Base-by-base conservation (phyloP, 2,329 filamentous ascomycete species). In the Xylariomycetidae sp. region DNA sequence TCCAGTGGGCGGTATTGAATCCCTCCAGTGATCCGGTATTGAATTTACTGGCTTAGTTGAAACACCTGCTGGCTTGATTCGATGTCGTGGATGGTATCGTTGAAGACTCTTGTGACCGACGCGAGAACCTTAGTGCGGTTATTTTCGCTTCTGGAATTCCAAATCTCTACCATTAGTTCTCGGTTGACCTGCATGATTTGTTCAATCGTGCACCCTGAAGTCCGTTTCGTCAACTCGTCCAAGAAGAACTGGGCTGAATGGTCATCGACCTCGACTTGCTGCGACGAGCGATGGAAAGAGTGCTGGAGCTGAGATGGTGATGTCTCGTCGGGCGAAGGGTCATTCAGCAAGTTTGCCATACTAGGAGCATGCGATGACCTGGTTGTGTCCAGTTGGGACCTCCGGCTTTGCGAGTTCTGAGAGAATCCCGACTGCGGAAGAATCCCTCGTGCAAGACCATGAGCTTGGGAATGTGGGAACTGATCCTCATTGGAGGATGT, bases 111-210 rank as follows among this genome's bases (percentile, higher is more conserved):
- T 26, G 68, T 69, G 23, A 94, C 72, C 23, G 70, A 64, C 28
- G 64, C 65, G 11, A 82, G 70, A 11, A 95, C 88, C 48, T 72
- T 71, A 49, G 80, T 82, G 27, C 92, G 78, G 61, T 98, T 92
- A 77, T 86, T 92, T 51, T 94, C 82, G 30, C 78, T 73, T 31
- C 88, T 75, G 40, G 74, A 75, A 40, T 72, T 72, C 92, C 92
- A 98, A 27, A 97, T 75, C 43, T 82, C 79, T 40, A 90, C 85
- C 90, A 97, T 97, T 43, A 97, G 67, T 46, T 83, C 80, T 6
- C 88, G 82, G 57, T 89, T 89, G 56, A 96, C 82, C 61, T 97
- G 90, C 67, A 97, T 90, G 14, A 98, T 67, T 59, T 98, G 90
- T 63, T 98, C 92, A 33, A 98, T 85, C 0, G 82, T 85, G 57